Conservation (phyloP, 1,284 basidiomycete genomes). For the Tausonia pullulans region DNA sequence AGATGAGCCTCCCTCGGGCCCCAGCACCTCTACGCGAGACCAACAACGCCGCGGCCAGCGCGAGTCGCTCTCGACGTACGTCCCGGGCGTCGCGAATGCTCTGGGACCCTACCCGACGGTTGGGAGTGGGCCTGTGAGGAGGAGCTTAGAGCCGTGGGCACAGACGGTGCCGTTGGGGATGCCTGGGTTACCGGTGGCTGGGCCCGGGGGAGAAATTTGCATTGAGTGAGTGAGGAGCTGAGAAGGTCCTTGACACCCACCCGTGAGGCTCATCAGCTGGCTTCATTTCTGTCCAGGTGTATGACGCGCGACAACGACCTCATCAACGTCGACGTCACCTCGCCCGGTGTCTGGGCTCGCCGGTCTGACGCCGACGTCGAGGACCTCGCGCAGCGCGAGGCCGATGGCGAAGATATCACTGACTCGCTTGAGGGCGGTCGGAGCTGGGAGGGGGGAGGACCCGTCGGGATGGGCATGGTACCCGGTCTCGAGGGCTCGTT, state of each 20-base stretch:
- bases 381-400: slow-evolving; percentile 62
- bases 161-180: too few relatives aligned
- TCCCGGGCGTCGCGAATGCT: neutral
- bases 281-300: slow-evolving; percentile 38
- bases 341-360: slow-evolving; percentile 74
- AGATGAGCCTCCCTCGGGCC: too few relatives aligned
- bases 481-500: slow-evolving; percentile 3
- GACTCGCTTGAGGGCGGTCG: slow-evolving; percentile 1
- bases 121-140: neutral
- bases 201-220: too few relatives aligned
- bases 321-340: slow-evolving; percentile 79
- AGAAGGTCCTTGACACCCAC: too few relatives aligned
- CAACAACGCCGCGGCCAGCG: neutral
- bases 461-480: slow-evolving; percentile 12
- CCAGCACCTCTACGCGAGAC: too few relatives aligned
- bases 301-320: slow-evolving; percentile 95
- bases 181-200: too few relatives aligned
- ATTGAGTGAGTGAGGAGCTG: too few relatives aligned
- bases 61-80: neutral
- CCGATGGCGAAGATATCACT: slow-evolving; percentile 19
- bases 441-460: slow-evolving; percentile 14
- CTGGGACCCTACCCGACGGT: neutral
- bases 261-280: too few relatives aligned
- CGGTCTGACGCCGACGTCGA: slow-evolving; percentile 70
- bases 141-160: slow-evolving; percentile 1